Conservation (phyloP, 768 basidiomycete genomes). For the Rubroboletus pulcherrimus region DNA sequence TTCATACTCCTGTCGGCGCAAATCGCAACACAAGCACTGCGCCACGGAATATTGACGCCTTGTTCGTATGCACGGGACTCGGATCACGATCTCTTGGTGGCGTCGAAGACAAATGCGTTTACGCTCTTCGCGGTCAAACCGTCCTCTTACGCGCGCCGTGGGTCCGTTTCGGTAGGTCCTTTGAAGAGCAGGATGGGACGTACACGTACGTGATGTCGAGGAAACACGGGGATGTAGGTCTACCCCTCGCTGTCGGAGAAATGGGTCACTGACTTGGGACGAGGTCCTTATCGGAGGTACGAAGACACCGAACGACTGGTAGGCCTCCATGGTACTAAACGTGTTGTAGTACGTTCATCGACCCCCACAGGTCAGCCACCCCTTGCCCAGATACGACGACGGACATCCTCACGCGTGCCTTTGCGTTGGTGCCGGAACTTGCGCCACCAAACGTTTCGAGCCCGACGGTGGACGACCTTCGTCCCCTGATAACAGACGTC, state of each 20-base stretch:
- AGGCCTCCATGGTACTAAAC: neutral
- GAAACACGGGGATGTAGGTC: constrained; percentile 36
- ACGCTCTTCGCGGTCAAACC: constrained; percentile 41
- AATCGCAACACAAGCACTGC: neutral
- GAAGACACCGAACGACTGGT: constrained; percentile 57
- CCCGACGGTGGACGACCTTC: constrained; percentile 46
- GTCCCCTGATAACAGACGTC: constrained; percentile 41
- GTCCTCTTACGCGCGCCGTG: constrained; percentile 42
- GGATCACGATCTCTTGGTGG: constrained; percentile 46
- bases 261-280: neutral
- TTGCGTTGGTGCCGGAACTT: constrained; percentile 52
- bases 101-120: constrained; percentile 41
- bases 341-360: neutral
- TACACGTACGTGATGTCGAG: constrained; percentile 35
- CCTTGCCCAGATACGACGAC: constrained; percentile 36
- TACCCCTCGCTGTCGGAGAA: neutral
- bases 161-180: constrained; percentile 33
- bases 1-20: neutral
- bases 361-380: neutral
- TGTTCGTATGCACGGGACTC: constrained; percentile 62
- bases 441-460: constrained; percentile 46
- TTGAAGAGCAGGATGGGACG: constrained; percentile 21
- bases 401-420: constrained; percentile 51
- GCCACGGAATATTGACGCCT: neutral
- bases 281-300: constrained; percentile 60